phyloP scores from a whole-genome alignment of 176 grass and related monocot species.

The Aechmea fasciata region DNA sequence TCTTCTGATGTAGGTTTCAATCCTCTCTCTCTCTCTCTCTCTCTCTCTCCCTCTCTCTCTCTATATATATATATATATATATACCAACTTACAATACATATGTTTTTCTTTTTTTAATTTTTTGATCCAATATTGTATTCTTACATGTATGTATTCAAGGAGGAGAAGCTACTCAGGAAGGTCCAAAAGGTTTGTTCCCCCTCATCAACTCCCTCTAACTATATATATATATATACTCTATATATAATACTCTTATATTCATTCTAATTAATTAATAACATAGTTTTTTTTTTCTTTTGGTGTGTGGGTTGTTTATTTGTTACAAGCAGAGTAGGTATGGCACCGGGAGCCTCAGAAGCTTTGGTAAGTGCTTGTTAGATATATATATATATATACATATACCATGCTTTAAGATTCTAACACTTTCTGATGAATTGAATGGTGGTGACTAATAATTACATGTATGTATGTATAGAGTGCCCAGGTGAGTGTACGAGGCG shows the following conservation, averaged over 20 bases:
- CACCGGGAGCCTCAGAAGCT: conserved; percentile 11
- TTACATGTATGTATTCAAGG: background rate
- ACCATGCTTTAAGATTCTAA: background rate
- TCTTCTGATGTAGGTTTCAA: conserved; percentile 1
- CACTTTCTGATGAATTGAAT: conserved; percentile 3
- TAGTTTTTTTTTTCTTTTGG: background rate
- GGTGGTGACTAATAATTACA: no score
- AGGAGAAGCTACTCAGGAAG: background rate
- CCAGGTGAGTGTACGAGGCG: conserved; percentile 19
- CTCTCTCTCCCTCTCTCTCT: no score
- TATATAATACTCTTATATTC: no score
- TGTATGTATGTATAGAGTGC: conserved; percentile 31
- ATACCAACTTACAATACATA: background rate
- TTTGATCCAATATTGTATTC: background rate
- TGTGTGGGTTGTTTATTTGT: background rate
- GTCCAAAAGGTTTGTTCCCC: background rate
- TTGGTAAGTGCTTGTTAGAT: conserved; percentile 8
- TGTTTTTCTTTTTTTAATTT: background rate
- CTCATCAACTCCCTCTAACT: background rate
- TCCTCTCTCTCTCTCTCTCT: background rate
- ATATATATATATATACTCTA: background rate
- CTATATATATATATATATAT: background rate
- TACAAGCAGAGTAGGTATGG: background rate
- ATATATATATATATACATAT: no score
- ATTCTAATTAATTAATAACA: background rate